Conservation (phyloP, 441 rosid species). For the Corymbia citriodora region DNA sequence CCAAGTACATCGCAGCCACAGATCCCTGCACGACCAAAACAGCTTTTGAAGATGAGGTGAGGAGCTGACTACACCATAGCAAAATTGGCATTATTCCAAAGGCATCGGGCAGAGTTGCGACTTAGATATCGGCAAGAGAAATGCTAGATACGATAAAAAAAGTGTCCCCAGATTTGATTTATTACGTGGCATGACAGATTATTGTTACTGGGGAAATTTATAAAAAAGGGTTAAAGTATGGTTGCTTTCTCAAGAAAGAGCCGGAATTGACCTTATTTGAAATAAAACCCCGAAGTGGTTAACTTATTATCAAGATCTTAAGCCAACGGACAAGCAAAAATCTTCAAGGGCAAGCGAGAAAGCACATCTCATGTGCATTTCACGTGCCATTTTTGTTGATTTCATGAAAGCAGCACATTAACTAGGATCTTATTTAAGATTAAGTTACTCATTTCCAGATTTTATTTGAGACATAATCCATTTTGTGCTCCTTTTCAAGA, state of each 20-base stretch:
- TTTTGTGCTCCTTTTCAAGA: neutral
- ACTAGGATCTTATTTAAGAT: neutral
- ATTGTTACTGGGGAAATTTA: neutral
- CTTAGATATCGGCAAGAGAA: neutral
- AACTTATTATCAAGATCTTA: neutral
- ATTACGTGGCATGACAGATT: neutral
- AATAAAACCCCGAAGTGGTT: neutral
- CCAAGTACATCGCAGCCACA: neutral
- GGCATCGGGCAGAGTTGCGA: neutral
- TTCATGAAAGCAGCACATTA: neutral
- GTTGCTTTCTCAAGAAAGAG: neutral
- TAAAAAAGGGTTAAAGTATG: neutral
- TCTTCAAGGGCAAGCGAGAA: neutral
- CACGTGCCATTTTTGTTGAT: neutral
- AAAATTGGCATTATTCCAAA: neutral
- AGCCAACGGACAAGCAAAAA: neutral
- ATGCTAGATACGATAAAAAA: neutral
- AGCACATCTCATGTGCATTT: neutral
- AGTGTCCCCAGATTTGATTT: neutral
- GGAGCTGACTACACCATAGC: neutral
- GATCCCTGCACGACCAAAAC: neutral
- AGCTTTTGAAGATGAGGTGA: neutral
- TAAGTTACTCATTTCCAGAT: accelerated
- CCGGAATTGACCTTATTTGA: neutral
- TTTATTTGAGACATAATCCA: no score